Evolutionary conservation across 176 grass and related monocot species (phyloP), one percentile per base, ranked within the genome.

Genomic region (Avena eriantha): DNA sequence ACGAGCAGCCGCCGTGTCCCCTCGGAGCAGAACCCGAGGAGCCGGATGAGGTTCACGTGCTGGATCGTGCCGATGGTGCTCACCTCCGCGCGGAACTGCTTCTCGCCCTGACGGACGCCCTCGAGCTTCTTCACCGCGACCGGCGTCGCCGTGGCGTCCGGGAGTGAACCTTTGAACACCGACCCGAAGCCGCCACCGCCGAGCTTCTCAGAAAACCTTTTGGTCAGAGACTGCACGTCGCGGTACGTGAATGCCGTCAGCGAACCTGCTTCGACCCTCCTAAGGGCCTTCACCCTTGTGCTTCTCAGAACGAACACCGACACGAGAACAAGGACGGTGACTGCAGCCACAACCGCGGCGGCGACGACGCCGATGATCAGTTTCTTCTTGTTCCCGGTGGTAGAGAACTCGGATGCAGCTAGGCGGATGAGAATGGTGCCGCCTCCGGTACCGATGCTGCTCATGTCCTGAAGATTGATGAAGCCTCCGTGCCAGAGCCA

Each of bases 51-150:
- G 29, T 29, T 29, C 29, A 29, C 29, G 29, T 29, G 29, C 29
- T 29, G 29, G 29, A 29, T 29, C 29, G 29, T 29, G 29, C 29
- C 29, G 29, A 43, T 41, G 10, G 68, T 71, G 73, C 89, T 80
- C 53, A 89, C 83, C 80, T 94, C 87, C 72, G 53, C 84, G 12
- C 69, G 1, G 84, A 94, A 88, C 61, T 92, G 90, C 84, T 92
- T 90, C 7, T 92, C 87, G n/a, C 90, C 93, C 23, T 80, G 51
- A 46, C 57, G 19, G 18, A 47, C 24, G 9, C 78, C 77, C 51
- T 92, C 87, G 6, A 95, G 72, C 55, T 60, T 92, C 85, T 95
- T 95, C 50, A 90, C 93, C 0, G 87, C 87, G n/a, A 90, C 1
- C 3, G 0, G 14, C 5, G 10, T 19, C 26, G 55, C 1, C 33